Evolutionary conservation across 2,329 filamentous ascomycete genomes (phyloP).

Genomic region (Alternaria sp.): DNA sequence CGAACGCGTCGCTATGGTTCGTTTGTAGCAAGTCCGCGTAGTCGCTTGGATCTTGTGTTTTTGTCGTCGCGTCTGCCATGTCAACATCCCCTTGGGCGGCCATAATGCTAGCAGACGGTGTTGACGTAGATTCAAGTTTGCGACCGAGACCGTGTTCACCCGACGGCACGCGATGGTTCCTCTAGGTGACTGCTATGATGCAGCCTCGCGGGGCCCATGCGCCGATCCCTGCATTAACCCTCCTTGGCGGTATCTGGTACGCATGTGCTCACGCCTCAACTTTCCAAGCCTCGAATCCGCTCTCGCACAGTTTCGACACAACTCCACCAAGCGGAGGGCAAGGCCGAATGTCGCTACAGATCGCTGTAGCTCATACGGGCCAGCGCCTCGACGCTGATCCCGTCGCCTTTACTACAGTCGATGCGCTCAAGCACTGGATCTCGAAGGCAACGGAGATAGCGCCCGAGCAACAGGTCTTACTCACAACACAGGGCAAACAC

Average conservation of each 20-base stretch:
- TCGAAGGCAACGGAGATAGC: constrained; percentile 75
- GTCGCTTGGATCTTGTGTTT: constrained; percentile 20
- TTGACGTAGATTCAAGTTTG: constrained; percentile 1
- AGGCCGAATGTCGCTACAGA: constrained; percentile 79
- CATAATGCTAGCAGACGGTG: constrained; percentile 23
- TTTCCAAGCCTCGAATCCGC: constrained; percentile 12
- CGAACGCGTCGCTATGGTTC: constrained; percentile 55
- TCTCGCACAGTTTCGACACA: constrained; percentile 26
- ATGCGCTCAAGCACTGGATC: constrained; percentile 85
- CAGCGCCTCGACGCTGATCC: constrained; percentile 82
- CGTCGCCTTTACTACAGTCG: constrained; percentile 76
- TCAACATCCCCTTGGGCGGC: constrained; percentile 23
- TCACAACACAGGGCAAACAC: constrained; percentile 84
- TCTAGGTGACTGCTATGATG: constrained; percentile 22
- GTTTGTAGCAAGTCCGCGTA: constrained; percentile 51
- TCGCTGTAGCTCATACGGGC: constrained; percentile 93
- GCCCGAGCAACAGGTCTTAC: constrained; percentile 78
- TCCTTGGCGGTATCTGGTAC: constrained; percentile 33
- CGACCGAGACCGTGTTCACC: constrained; percentile 25
- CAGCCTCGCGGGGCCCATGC: constrained; percentile 31
- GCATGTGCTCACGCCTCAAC: constrained; percentile 27
- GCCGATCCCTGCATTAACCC: constrained; percentile 34
- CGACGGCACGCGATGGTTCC: constrained; percentile 19
- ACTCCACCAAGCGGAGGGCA: constrained; percentile 28
- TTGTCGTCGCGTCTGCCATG: constrained; percentile 27